Evolutionary conservation across 2,329 filamentous ascomycete genomes (phyloP).

Genomic region (Paraphaeosphaeria sporulosa): DNA sequence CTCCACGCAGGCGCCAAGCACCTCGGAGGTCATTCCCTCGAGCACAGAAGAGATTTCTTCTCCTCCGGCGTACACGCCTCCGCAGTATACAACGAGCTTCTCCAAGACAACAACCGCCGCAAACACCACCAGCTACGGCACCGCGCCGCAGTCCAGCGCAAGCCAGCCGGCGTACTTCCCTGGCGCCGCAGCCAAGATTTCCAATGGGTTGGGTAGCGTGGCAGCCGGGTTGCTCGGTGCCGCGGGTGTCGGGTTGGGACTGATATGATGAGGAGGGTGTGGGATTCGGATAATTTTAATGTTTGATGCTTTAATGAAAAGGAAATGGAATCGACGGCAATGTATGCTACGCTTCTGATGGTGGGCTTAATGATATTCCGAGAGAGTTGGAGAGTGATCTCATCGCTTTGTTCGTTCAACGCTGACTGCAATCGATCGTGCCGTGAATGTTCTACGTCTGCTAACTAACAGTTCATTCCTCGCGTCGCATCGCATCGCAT

Average conservation of each 20-base stretch:
- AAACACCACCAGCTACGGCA: slow-evolving; percentile 3
- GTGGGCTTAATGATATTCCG: slow-evolving; percentile 11
- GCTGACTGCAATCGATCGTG: no score
- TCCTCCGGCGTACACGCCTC: neutral
- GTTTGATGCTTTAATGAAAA: slow-evolving; percentile 12
- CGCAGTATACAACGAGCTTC: slow-evolving; percentile 1
- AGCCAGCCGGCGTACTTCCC: slow-evolving; percentile 17
- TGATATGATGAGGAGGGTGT: slow-evolving; percentile 23
- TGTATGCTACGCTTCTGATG: slow-evolving; percentile 9
- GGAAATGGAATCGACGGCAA: neutral
- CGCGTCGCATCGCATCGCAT: no score
- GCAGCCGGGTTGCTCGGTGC: slow-evolving; percentile 30
- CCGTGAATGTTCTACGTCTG: no score
- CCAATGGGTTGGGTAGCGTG: slow-evolving; percentile 18
- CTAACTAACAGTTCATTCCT: no score
- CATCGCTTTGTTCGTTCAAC: no score
- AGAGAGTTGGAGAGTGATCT: neutral
- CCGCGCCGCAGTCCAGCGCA: slow-evolving; percentile 10
- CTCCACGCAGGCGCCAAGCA: neutral
- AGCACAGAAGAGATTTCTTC: slow-evolving; percentile 13
- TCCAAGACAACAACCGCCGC: slow-evolving; percentile 15
- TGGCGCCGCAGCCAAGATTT: slow-evolving; percentile 18
- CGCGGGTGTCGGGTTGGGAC: slow-evolving; percentile 29
- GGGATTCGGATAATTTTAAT: slow-evolving; percentile 7
- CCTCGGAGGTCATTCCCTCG: neutral